Conservation (phyloP, 192 early-diverging fungal genomes). For the Jimgerdemannia flammicorona region DNA sequence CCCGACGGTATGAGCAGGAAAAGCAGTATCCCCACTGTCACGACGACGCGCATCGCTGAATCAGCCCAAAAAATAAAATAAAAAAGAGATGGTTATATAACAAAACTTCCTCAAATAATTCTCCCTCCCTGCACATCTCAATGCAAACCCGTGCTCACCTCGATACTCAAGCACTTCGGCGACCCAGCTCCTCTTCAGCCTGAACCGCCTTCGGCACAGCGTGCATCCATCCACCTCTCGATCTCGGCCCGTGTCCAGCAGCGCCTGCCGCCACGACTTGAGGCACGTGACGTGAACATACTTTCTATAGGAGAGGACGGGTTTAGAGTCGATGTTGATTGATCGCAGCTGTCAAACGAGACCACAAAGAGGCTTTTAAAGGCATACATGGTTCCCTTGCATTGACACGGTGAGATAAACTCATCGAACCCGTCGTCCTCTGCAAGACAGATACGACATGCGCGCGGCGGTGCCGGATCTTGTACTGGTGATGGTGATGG, state of each 20-base stretch:
- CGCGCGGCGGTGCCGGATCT: neutral
- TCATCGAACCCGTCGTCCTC: constrained; percentile 15
- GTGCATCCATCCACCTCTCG: constrained; percentile 22
- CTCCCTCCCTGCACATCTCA: neutral
- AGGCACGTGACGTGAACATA: constrained; percentile 31
- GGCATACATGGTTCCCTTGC: constrained; percentile 35
- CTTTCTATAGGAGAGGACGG: constrained; percentile 17
- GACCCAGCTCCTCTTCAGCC: constrained; percentile 10
- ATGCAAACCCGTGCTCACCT: constrained; percentile 15
- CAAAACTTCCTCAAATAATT: neutral
- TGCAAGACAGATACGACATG: constrained; percentile 31
- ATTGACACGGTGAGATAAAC: constrained; percentile 32
- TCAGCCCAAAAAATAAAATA: neutral
- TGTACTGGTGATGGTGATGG: neutral
- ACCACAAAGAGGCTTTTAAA: neutral
- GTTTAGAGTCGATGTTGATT: neutral
- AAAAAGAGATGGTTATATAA: neutral
- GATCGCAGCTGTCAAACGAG: too few species aligned
- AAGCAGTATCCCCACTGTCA: constrained; percentile 14
- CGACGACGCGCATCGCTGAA: constrained; percentile 15
- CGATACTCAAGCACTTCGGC: constrained; percentile 18
- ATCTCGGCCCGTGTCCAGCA: constrained; percentile 14
- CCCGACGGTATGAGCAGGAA: constrained; percentile 26
- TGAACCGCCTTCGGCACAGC: constrained; percentile 20
- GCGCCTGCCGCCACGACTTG: constrained; percentile 22